These are phyloP conservation scores for Leccinum olivaceopallidum DNA, from an alignment of 768 basidiomycete genomes.

Conservation along the genomic window DNA sequence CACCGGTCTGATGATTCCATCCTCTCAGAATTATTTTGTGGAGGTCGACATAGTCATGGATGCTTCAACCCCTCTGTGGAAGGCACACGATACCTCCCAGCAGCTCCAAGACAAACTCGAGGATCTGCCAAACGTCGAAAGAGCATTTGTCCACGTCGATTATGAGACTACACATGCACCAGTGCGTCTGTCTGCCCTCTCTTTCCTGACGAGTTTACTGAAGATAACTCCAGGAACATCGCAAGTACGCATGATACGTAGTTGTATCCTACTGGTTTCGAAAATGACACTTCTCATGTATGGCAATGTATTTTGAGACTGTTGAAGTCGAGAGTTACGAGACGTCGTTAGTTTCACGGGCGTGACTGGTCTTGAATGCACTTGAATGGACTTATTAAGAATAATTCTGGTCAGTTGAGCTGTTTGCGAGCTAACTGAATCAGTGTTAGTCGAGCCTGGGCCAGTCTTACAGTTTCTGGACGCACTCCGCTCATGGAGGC, in stretches of 20 bases:
- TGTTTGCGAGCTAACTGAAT: too few relatives aligned
- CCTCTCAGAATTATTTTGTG: conserved; percentile 77
- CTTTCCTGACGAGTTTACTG: neutral
- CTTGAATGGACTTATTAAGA: too few relatives aligned
- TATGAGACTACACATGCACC: conserved; percentile 86
- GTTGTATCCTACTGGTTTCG: neutral
- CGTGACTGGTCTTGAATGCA: too few relatives aligned
- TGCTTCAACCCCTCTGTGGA: conserved; percentile 84
- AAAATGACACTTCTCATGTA: neutral
- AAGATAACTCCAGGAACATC: conserved; percentile 41
- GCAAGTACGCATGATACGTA: conserved; percentile 33
- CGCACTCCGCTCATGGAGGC: too few relatives aligned
- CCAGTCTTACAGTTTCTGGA: too few relatives aligned
- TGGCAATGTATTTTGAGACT: too few relatives aligned
- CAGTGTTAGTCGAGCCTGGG: too few relatives aligned
- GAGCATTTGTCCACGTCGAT: conserved; percentile 95
- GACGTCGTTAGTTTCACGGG: too few relatives aligned
- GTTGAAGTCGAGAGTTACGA: too few relatives aligned
- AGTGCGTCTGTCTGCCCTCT: conserved; percentile 34
- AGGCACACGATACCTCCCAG: conserved; percentile 63
- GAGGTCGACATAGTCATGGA: conserved; percentile 96
- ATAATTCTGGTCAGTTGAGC: too few relatives aligned
- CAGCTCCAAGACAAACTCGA: too few relatives aligned
- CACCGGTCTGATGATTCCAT: neutral
- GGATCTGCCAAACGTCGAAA: too few relatives aligned